Conservation (phyloP, 2,329 filamentous ascomycete species). For the Curvularia sp. region DNA sequence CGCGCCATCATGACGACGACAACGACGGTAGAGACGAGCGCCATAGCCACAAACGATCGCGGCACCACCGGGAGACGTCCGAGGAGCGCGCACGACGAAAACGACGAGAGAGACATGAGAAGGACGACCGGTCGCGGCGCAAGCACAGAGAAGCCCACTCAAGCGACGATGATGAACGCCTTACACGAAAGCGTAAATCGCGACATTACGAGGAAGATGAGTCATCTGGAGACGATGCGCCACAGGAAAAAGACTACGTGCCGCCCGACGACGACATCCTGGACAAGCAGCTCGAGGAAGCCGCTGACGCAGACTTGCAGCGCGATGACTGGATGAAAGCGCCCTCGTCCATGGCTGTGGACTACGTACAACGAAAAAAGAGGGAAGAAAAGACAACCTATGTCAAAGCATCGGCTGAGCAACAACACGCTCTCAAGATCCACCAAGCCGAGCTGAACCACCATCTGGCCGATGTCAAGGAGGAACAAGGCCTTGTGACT, state of each 20-base stretch:
- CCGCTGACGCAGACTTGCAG: slow-evolving; percentile 55
- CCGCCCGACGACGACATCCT: slow-evolving; percentile 54
- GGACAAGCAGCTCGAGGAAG: slow-evolving; percentile 52
- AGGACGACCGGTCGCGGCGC: slow-evolving; percentile 42
- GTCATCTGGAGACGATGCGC: slow-evolving; percentile 39
- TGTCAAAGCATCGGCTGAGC: slow-evolving; percentile 58
- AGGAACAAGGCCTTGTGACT: slow-evolving; percentile 22
- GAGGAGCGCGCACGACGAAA: slow-evolving; percentile 55
- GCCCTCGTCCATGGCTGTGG: slow-evolving; percentile 79
- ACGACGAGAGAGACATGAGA: slow-evolving; percentile 49
- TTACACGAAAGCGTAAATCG: slow-evolving; percentile 44
- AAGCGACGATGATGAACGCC: slow-evolving; percentile 45
- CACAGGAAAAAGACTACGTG: slow-evolving; percentile 55
- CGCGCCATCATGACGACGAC: slow-evolving; percentile 56
- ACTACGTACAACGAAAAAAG: slow-evolving; percentile 75
- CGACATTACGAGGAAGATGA: slow-evolving; percentile 44
- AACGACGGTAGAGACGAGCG: slow-evolving; percentile 37
- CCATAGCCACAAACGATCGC: slow-evolving; percentile 70
- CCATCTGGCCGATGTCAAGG: slow-evolving; percentile 65
- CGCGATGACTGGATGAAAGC: slow-evolving; percentile 96
- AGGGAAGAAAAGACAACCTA: slow-evolving; percentile 52
- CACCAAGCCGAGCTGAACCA: slow-evolving; percentile 83
- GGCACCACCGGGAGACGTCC: slow-evolving; percentile 57
- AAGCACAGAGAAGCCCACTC: slow-evolving; percentile 43
- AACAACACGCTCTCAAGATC: slow-evolving; percentile 71